These are phyloP conservation scores for Geranomyces variabilis DNA, from an alignment of 192 early-diverging fungal species.

Conservation along the genomic window DNA sequence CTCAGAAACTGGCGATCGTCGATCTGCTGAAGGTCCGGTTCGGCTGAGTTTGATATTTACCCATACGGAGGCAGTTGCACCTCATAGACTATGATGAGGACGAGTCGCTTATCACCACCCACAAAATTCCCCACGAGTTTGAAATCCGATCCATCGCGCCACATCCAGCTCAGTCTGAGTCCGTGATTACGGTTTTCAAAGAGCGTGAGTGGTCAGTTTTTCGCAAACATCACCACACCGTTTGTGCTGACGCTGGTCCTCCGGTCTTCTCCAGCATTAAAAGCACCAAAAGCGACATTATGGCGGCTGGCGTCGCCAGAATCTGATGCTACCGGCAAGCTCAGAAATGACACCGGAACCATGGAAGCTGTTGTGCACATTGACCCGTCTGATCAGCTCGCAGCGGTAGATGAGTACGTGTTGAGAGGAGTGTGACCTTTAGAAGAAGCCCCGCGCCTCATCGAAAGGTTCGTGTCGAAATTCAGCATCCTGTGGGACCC, in stretches of 20 bases:
- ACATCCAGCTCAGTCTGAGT: conserved; percentile 56
- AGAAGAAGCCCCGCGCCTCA: too few species aligned
- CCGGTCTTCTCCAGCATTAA: not conserved
- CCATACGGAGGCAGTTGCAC: conserved; percentile 56
- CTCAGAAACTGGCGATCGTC: not conserved
- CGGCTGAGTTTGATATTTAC: not conserved
- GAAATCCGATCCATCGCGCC: conserved; percentile 71
- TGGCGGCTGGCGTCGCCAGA: conserved; percentile 34
- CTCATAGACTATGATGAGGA: conserved; percentile 80
- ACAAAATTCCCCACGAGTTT: conserved; percentile 63
- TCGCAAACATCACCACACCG: not conserved
- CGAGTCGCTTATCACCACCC: conserved; percentile 56
- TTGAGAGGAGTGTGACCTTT: too few species aligned
- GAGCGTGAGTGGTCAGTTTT: conserved; percentile 8
- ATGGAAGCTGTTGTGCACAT: conserved; percentile 41
- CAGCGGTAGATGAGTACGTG: conserved; percentile 12
- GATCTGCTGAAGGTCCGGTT: not conserved
- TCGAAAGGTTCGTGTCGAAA: too few species aligned
- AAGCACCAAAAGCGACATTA: conserved; percentile 34
- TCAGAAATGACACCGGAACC: conserved; percentile 37
- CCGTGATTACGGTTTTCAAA: conserved; percentile 65
- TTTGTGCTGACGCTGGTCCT: conserved; percentile 12
- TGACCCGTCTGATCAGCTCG: conserved; percentile 18
- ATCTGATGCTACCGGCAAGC: conserved; percentile 31
- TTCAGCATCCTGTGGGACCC: conserved; percentile 60